Conservation (phyloP, 495 filamentous ascomycete species). For the Penicillium coprophilum region DNA sequence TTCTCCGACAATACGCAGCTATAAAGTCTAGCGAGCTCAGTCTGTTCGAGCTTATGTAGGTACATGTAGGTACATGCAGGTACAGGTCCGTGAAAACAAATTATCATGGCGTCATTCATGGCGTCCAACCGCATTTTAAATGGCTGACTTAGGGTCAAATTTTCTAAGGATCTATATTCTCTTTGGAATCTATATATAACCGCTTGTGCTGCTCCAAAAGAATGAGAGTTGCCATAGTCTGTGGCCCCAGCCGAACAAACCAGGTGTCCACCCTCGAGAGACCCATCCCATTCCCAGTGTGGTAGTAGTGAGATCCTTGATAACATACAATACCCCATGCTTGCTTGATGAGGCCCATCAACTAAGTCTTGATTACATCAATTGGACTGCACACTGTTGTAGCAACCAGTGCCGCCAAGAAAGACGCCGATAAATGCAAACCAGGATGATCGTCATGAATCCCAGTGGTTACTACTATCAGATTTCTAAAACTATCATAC, state of each 20-base stretch:
- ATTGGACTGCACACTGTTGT: constrained; percentile 89
- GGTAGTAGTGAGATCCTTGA: constrained; percentile 18
- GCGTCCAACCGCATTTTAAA: not conserved
- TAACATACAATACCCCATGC: constrained; percentile 13
- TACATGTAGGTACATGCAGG: too few species aligned
- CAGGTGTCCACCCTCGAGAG: constrained; percentile 88
- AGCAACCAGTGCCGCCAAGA: constrained; percentile 80
- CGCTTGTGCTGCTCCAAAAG: constrained; percentile 81
- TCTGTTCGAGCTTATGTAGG: too few species aligned
- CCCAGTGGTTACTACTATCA: constrained; percentile 32
- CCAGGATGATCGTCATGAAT: constrained; percentile 56
- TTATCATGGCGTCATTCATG: not conserved
- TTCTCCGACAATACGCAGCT: too few species aligned
- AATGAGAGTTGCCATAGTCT: constrained; percentile 85
- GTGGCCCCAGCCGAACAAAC: constrained; percentile 78
- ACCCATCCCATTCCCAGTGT: constrained; percentile 59
- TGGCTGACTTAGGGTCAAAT: not conserved
- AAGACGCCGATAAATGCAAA: constrained; percentile 74
- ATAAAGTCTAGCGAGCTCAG: too few species aligned
- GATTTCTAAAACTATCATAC: constrained; percentile 79
- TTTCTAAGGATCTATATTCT: not conserved
- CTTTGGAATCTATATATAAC: constrained; percentile 38
- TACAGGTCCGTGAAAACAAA: not conserved
- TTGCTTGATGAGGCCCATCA: constrained; percentile 56
- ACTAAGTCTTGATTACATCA: constrained; percentile 85